A percentile compares a stretch with the other conserved stretches of the same genome.
These are phyloP conservation scores for Candida wancherniae DNA, from an alignment of 805 yeast species.

Conservation along the genomic window DNA sequence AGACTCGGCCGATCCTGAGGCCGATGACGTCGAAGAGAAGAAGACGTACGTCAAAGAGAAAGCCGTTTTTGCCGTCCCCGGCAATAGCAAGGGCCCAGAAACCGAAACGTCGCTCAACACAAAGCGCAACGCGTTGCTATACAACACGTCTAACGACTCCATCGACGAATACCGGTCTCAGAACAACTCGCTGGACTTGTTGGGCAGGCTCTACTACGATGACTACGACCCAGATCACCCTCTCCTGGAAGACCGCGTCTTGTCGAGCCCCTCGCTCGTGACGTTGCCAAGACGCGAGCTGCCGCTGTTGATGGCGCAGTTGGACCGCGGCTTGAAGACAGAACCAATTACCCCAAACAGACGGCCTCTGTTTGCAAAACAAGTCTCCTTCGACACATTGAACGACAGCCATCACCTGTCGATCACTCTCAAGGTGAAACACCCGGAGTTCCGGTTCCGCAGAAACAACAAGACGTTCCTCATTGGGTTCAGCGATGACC, in stretches of 20 bases:
- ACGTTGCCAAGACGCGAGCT: constrained; percentile 5
- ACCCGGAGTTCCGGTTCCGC: constrained; percentile 40
- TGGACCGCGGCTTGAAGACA: neutral
- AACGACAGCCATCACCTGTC: constrained; percentile 29
- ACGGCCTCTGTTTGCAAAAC: constrained; percentile 28
- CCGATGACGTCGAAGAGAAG: constrained; percentile 6
- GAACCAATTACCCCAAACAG: neutral
- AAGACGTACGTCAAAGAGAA: constrained; percentile 16
- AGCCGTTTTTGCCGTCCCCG: constrained; percentile 8
- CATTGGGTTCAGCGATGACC: constrained; percentile 35
- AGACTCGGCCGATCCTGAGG: constrained; percentile 5
- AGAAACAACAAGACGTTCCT: constrained; percentile 41
- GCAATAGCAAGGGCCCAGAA: constrained; percentile 11
- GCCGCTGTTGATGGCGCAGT: constrained; percentile 15
- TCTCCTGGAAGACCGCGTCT: constrained; percentile 13
- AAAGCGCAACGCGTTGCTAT: constrained; percentile 33
- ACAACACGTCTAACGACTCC: constrained; percentile 35
- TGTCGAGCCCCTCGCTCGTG: constrained; percentile 13
- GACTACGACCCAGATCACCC: constrained; percentile 34
- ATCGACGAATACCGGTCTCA: constrained; percentile 35
- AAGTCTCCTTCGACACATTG: constrained; percentile 40
- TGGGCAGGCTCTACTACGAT: constrained; percentile 41
- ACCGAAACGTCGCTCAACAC: constrained; percentile 35
- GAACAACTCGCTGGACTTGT: constrained; percentile 34
- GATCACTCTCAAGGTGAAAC: constrained; percentile 37